These are phyloP conservation scores for Sclerotinia nivalis DNA, from an alignment of 2,329 filamentous ascomycete genomes.

Conservation along the genomic window DNA sequence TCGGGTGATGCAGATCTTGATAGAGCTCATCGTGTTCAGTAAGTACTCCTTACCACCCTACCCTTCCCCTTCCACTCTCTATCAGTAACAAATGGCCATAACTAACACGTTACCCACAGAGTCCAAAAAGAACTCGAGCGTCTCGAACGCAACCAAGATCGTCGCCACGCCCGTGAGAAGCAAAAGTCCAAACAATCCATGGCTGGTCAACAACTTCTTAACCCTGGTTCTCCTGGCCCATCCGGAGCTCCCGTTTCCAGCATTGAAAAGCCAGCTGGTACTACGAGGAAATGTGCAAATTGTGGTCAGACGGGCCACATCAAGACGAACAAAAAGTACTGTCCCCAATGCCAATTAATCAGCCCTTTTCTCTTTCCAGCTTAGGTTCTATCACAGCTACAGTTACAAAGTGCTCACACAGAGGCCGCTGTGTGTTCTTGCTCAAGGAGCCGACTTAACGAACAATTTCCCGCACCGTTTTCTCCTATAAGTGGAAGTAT, in stretches of 20 bases:
- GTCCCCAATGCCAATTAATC: constrained; percentile 25
- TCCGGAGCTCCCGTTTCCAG: constrained; percentile 46
- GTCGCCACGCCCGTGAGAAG: constrained; percentile 85
- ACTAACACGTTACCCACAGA: constrained; percentile 44
- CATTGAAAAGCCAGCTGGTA: constrained; percentile 59
- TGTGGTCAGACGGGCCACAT: constrained; percentile 97
- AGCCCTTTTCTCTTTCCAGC: constrained; percentile 17
- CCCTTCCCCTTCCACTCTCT: background rate
- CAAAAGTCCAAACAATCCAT: constrained; percentile 62
- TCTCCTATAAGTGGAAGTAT: background rate
- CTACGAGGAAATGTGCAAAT: constrained; percentile 92
- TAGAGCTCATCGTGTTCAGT: constrained; percentile 59
- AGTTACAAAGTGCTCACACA: constrained; percentile 1
- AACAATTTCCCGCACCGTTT: background rate
- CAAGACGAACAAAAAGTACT: constrained; percentile 97
- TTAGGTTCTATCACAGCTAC: constrained; percentile 13
- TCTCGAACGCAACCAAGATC: constrained; percentile 87
- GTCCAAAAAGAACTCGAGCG: constrained; percentile 76
- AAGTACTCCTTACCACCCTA: constrained; percentile 32
- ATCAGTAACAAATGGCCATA: background rate
- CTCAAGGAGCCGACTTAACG: constrained; percentile 20
- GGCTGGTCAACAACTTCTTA: constrained; percentile 29
- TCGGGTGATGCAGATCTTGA: constrained; percentile 69
- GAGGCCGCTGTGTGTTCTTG: constrained; percentile 22
- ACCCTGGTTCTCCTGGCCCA: constrained; percentile 47